phyloP scores from a whole-genome alignment of 306 rosid species.

The Pyrus communis region DNA sequence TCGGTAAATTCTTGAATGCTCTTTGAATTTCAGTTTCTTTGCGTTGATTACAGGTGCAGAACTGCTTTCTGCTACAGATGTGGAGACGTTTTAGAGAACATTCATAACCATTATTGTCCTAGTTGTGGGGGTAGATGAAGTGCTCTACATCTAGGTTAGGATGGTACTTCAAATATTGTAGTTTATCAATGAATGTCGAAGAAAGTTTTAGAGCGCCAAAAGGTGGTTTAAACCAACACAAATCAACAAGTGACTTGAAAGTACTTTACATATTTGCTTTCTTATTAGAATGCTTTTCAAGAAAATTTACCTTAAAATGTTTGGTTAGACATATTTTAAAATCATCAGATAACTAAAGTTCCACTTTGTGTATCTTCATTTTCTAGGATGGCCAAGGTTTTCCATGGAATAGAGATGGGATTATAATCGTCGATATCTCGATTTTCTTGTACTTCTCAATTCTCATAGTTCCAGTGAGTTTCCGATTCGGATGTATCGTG shows the following conservation, averaged over 20 bases:
- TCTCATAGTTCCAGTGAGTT: not conserved
- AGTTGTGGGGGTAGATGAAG: not conserved
- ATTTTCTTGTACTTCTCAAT: not conserved
- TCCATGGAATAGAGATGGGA: not conserved
- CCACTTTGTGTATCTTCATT: too few species aligned
- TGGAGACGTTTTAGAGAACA: not conserved
- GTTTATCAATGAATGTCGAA: not conserved
- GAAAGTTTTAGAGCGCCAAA: not conserved
- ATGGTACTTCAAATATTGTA: not conserved
- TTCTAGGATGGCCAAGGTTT: too few species aligned
- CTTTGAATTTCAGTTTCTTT: not conserved
- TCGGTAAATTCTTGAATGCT: not conserved
- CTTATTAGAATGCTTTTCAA: not conserved
- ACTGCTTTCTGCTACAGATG: slow-evolving; percentile 9
- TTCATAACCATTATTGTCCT: not conserved
- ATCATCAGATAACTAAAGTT: too few species aligned
- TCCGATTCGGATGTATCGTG: not conserved
- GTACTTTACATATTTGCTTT: not conserved
- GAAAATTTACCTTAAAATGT: too few species aligned
- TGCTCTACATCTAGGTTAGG: not conserved
- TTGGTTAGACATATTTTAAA: too few species aligned
- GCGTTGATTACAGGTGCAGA: slow-evolving; percentile 4
- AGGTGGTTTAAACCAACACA: not conserved
- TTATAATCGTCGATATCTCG: not conserved
- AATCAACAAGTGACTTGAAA: not conserved